These are phyloP conservation scores for Diaporthe citrichinensis DNA, from an alignment of 2,329 filamentous ascomycete species.

Conservation along the genomic window DNA sequence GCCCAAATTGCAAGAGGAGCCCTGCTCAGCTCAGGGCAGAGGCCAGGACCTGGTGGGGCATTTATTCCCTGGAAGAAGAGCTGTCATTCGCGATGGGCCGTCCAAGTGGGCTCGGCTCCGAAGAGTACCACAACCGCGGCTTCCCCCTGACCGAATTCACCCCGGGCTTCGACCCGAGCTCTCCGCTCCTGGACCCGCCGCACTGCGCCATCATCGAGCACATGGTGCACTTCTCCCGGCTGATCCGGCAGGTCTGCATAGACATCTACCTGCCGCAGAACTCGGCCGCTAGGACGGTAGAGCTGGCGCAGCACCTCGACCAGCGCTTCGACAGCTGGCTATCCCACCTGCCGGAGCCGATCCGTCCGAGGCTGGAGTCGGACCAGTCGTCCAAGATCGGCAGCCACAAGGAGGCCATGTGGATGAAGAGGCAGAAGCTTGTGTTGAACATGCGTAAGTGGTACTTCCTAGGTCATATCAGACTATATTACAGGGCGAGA, in stretches of 20 bases:
- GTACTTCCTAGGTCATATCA: too few species aligned
- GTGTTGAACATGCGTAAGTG: constrained; percentile 47
- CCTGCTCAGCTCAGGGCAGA: constrained; percentile 53
- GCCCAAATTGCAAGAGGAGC: constrained; percentile 49
- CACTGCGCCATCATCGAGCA: constrained; percentile 47
- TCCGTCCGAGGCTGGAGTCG: constrained; percentile 42
- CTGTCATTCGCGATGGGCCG: constrained; percentile 63
- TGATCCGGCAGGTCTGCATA: constrained; percentile 47
- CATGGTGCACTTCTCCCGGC: constrained; percentile 49
- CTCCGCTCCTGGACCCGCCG: constrained; percentile 44
- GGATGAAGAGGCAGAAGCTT: constrained; percentile 48
- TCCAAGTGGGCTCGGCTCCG: constrained; percentile 62
- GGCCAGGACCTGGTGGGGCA: constrained; percentile 62
- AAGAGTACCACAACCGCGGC: constrained; percentile 62
- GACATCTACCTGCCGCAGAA: constrained; percentile 46
- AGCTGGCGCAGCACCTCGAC: constrained; percentile 45
- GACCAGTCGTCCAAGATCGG: constrained; percentile 43
- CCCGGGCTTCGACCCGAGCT: constrained; percentile 17
- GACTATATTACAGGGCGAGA: too few species aligned
- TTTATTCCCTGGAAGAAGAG: constrained; percentile 61
- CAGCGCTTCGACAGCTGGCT: constrained; percentile 46
- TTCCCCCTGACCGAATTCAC: constrained; percentile 46
- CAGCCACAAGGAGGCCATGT: constrained; percentile 45
- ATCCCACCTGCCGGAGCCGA: constrained; percentile 43
- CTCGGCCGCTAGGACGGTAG: constrained; percentile 42